These are phyloP conservation scores for Plasmodium vivax DNA, from an alignment of 169 alveolate genomes.

Conservation along the genomic window DNA sequence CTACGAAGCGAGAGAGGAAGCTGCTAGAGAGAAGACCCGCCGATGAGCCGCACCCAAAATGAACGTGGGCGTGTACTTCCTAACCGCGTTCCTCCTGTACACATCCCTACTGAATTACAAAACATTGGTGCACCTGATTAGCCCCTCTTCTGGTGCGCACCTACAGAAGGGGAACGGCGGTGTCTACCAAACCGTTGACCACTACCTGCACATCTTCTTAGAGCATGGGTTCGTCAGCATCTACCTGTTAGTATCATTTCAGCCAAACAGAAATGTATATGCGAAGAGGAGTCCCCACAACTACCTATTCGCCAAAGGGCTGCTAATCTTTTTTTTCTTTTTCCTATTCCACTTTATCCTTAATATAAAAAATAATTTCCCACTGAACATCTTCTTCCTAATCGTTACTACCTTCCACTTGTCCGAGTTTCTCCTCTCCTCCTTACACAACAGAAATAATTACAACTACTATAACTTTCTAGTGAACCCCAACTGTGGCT, in stretches of 20 bases:
- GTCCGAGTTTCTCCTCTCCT: constrained; percentile 59
- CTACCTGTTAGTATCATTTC: constrained; percentile 8
- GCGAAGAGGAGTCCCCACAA: constrained; percentile 32
- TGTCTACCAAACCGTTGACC: neutral
- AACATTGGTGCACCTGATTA: constrained; percentile 12
- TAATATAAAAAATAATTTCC: constrained; percentile 40
- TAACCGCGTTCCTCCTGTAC: constrained; percentile 19
- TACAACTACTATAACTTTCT: constrained; percentile 42
- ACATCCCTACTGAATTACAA: constrained; percentile 24
- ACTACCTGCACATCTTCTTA: constrained; percentile 21
- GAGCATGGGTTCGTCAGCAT: constrained; percentile 47
- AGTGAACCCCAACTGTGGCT: constrained; percentile 50
- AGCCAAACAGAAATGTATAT: constrained; percentile 39
- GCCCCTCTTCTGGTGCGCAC: neutral
- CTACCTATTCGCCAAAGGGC: constrained; percentile 52
- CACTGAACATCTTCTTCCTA: constrained; percentile 33
- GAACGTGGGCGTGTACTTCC: constrained; percentile 27
- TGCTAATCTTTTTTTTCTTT: constrained; percentile 43
- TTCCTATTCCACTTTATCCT: constrained; percentile 40
- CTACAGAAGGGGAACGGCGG: neutral
- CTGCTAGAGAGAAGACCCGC: neutral
- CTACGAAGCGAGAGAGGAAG: neutral
- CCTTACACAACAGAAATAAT: constrained; percentile 43
- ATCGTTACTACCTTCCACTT: constrained; percentile 34
- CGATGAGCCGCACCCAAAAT: neutral